Evolutionary conservation across 1,284 basidiomycete species (phyloP), one percentile per base, ranked within the genome.

Genomic region (Stereum hirsutum): DNA sequence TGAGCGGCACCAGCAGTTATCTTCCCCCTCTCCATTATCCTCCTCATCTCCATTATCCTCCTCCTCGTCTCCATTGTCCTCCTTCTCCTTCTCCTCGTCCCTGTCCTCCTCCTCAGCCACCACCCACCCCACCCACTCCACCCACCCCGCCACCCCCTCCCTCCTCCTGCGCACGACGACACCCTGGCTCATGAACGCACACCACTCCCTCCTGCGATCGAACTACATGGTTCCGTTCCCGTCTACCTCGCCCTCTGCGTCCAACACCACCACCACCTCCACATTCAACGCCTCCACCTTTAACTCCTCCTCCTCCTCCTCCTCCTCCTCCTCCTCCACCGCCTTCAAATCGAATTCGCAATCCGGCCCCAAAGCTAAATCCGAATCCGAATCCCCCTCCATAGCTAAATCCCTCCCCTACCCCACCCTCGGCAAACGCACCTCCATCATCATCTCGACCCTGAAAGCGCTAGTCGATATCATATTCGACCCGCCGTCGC

Each of bases 381-480:
- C n/a, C n/a, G n/a, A n/a, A n/a, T n/a, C n/a, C n/a, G n/a, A n/a
- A n/a, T n/a, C n/a, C n/a, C n/a, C n/a, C n/a, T n/a, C n/a, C n/a
- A n/a, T n/a, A n/a, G 30, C 44, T 53, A 49, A 50, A 62, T 21
- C 50, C 57, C 48, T 39, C 43, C 58, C 31, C 48, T 35, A 47
- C 50, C 32, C 32, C 28, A 44, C 47, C 17, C 41, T 51, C 7
- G 43, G 50, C 34, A 49, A 44, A 28, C 49, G 50, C 23, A 49
- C 51, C 14, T 36, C 46, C 48, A 56, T 66, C 40, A 48, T 63
- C 42, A 46, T 80, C 47, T 67, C 78, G 23, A 68, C 78, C 25
- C 66, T 81, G 46, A 74, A 75, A 44, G 88, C 82, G 17, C 64
- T 89, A 44, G 66, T 82, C n/a, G 74, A 83, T 56, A 65, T 89